phyloP scores from a whole-genome alignment of 2,329 filamentous ascomycete genomes.

The Penicillium carneum region DNA sequence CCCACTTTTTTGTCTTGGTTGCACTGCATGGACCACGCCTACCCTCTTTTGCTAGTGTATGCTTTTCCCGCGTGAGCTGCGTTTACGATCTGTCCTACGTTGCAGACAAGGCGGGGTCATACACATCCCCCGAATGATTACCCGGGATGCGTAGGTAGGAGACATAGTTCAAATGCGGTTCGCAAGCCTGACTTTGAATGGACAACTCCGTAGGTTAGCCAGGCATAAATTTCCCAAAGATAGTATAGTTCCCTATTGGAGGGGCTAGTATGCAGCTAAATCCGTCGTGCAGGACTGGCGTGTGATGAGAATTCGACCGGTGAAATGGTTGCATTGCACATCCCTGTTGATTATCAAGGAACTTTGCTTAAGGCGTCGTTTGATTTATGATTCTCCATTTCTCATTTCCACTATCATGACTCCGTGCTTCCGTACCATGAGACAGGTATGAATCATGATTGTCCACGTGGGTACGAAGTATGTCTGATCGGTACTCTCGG shows the following conservation, averaged over 20 bases:
- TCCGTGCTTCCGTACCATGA: not conserved
- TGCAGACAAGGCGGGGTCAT: not conserved
- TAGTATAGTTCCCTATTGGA: not conserved
- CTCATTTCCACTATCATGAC: conserved; percentile 4
- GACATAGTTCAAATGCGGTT: not conserved
- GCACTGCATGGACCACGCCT: conserved; percentile 3
- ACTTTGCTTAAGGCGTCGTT: not conserved
- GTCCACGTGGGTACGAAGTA: not conserved
- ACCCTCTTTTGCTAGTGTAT: not conserved
- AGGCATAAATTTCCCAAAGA: not conserved
- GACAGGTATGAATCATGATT: not conserved
- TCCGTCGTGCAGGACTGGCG: conserved; percentile 4
- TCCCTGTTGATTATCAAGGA: conserved; percentile 19
- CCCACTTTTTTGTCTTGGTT: not conserved
- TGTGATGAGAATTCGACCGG: conserved; percentile 25
- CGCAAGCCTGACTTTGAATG: not conserved
- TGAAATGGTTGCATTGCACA: conserved; percentile 25
- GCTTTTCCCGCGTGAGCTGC: not conserved
- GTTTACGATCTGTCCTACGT: not conserved
- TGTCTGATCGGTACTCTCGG: not conserved
- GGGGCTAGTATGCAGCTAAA: not conserved
- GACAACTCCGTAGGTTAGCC: not conserved
- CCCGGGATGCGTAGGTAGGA: conserved; percentile 24
- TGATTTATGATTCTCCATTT: conserved; percentile 3
- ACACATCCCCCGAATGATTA: conserved; percentile 20